These are phyloP conservation scores for Letharia lupina DNA, from an alignment of 495 filamentous ascomycete genomes.

Conservation along the genomic window DNA sequence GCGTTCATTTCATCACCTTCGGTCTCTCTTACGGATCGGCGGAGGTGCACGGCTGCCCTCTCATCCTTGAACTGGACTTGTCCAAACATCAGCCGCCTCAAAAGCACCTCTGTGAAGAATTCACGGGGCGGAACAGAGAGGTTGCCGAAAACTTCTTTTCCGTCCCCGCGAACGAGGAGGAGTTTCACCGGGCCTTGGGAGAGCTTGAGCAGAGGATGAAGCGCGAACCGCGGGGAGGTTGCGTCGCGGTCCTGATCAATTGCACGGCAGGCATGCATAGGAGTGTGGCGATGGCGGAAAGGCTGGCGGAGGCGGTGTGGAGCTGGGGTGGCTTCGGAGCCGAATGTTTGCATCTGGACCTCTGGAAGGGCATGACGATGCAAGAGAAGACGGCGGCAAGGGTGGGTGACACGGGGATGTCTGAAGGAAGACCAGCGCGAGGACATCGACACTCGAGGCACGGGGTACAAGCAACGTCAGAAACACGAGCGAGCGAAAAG, in stretches of 20 bases:
- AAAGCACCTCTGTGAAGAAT: not conserved
- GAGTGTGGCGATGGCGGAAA: constrained; percentile 13
- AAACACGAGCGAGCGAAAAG: not conserved
- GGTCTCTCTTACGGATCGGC: not conserved
- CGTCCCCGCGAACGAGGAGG: not conserved
- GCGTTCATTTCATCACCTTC: constrained; percentile 11
- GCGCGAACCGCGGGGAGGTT: not conserved
- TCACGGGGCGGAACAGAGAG: not conserved
- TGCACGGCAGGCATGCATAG: constrained; percentile 5
- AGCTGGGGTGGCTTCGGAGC: not conserved
- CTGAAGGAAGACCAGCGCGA: not conserved
- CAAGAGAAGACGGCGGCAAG: not conserved
- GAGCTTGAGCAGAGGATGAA: not conserved
- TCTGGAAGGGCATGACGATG: not conserved
- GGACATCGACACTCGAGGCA: not conserved
- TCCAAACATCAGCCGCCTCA: not conserved
- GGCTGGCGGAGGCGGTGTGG: not conserved
- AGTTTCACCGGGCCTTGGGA: not conserved
- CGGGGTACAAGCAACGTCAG: not conserved
- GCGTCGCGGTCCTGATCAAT: constrained; percentile 1
- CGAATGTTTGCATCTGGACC: constrained; percentile 10
- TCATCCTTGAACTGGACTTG: constrained; percentile 6
- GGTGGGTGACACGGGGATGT: not conserved
- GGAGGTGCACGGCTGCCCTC: not conserved
- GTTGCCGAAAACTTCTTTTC: constrained; percentile 5